phyloP scores from a whole-genome alignment of 306 rosid genomes.

The Senna siamea region DNA sequence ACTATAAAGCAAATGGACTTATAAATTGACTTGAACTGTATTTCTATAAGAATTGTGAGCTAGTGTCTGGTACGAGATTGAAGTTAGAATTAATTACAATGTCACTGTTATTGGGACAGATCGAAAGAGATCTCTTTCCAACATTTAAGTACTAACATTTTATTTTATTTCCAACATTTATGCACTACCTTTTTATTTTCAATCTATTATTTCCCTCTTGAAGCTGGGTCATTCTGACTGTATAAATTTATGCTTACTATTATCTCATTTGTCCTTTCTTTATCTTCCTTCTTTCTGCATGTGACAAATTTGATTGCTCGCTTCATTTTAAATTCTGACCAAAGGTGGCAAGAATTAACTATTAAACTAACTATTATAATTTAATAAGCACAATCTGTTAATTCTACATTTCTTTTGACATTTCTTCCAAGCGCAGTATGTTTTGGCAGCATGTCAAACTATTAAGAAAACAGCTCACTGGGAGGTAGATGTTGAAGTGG shows the following conservation, averaged over 20 bases:
- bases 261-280: neutral
- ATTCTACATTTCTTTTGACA: conserved; percentile 33
- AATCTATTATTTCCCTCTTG: neutral
- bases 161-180: too few relatives aligned
- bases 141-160: neutral
- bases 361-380: conserved; percentile 21
- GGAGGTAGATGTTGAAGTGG: conserved; percentile 98
- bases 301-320: neutral
- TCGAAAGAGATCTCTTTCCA: neutral
- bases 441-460: conserved; percentile 63
- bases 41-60: neutral
- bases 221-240: neutral
- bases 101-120: neutral
- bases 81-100: neutral
- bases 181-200: neutral
- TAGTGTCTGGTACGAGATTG: neutral
- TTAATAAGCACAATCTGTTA: conserved; percentile 10
- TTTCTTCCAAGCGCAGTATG: conserved; percentile 67
- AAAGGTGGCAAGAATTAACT: neutral
- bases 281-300: neutral
- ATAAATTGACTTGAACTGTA: conserved; percentile 9
- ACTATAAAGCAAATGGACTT: conserved; percentile 7
- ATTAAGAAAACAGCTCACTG: conserved; percentile 85
- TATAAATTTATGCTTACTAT: neutral
- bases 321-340: too few relatives aligned